These are phyloP conservation scores for Diphasiastrum complanatum DNA, from an alignment of 83 land plant genomes.

Conservation along the genomic window DNA sequence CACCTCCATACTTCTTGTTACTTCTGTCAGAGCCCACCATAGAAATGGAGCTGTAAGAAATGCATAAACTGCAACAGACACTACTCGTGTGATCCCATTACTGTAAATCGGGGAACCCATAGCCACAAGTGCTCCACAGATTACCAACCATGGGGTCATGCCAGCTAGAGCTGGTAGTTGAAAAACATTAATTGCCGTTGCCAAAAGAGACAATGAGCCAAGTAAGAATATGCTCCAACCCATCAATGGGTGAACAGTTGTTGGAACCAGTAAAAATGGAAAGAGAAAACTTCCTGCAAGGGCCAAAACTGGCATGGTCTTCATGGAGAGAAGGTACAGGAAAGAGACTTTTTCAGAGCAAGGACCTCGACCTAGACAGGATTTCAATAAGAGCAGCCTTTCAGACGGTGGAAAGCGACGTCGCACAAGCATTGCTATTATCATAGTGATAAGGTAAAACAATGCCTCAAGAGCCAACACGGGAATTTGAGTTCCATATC, in stretches of 20 bases:
- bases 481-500: constrained; percentile 71
- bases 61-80: too few relatives aligned
- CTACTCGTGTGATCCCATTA: constrained; percentile 66
- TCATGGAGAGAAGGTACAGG: constrained; percentile 36
- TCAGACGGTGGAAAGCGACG: constrained; percentile 20
- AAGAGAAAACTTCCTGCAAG: constrained; percentile 56
- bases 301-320: constrained; percentile 42
- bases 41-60: too few relatives aligned
- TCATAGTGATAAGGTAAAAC: constrained; percentile 51
- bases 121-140: constrained; percentile 58
- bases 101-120: constrained; percentile 81
- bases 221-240: constrained; percentile 82
- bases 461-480: constrained; percentile 37
- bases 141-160: constrained; percentile 58
- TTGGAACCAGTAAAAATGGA: constrained; percentile 76
- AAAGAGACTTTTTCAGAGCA: constrained; percentile 38
- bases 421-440: constrained; percentile 45
- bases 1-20: too few relatives aligned
- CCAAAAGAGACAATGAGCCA: constrained; percentile 52
- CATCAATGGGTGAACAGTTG: constrained; percentile 67
- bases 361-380: constrained; percentile 50
- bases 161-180: constrained; percentile 56
- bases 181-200: constrained; percentile 45
- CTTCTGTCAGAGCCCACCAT: too few relatives aligned
- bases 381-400: constrained; percentile 16